A percentile compares a stretch with the other conserved stretches of the same genome.
These are phyloP conservation scores for Neurospora sp. DNA, from an alignment of 495 filamentous ascomycete species.

Conservation along the genomic window DNA sequence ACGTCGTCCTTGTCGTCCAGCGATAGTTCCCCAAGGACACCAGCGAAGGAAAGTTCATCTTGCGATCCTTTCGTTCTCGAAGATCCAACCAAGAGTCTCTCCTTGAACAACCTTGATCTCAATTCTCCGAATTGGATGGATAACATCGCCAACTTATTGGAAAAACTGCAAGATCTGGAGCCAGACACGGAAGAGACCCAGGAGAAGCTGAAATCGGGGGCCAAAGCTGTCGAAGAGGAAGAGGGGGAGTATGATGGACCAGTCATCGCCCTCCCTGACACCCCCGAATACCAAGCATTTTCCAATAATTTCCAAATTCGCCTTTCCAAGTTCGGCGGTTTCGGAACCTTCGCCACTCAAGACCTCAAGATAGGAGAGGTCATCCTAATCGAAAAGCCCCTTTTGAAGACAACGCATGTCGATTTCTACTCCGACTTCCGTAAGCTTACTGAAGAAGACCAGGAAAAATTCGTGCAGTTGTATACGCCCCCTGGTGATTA, in stretches of 20 bases:
- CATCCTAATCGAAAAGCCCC: conserved; percentile 18
- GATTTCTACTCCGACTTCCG: conserved; percentile 9
- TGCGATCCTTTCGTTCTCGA: background rate
- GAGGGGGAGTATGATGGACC: background rate
- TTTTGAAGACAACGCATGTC: conserved; percentile 7
- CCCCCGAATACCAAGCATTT: background rate
- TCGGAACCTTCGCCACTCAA: conserved; percentile 20
- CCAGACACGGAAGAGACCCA: too few species aligned
- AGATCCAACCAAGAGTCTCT: background rate
- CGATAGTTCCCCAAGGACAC: background rate
- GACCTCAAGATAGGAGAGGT: conserved; percentile 15
- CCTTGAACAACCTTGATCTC: background rate
- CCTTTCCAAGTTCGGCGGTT: conserved; percentile 15
- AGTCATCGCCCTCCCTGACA: background rate
- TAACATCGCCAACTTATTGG: background rate
- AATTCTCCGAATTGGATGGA: background rate
- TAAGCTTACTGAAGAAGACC: conserved; percentile 4
- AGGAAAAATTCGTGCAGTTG: background rate
- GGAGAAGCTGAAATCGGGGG: too few species aligned
- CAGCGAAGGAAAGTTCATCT: background rate
- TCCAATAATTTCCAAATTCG: conserved; percentile 13
- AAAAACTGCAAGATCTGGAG: too few species aligned
- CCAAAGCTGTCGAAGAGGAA: too few species aligned
- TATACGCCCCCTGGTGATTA: background rate
- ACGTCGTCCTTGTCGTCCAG: background rate